phyloP scores from a whole-genome alignment of 208 protist species.

The Blechomonas ayalai region DNA sequence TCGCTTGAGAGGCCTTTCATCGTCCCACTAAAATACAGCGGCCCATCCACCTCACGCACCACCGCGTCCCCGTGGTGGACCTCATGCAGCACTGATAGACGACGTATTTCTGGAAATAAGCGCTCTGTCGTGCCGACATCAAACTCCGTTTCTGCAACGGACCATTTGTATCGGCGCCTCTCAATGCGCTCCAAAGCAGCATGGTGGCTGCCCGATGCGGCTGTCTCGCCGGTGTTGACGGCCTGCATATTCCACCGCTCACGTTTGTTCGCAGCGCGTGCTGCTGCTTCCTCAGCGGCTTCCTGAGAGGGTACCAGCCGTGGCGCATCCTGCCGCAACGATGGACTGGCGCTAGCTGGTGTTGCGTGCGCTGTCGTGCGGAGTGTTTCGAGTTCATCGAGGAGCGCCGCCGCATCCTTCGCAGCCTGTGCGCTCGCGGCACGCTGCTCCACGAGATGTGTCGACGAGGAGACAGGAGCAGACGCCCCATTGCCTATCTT shows the following conservation, averaged over 20 bases:
- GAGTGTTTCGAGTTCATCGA: too few relatives aligned
- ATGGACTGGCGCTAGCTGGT: background rate
- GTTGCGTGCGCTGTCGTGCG: background rate
- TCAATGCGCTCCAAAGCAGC: slow-evolving; percentile 45
- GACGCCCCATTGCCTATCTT: too few relatives aligned
- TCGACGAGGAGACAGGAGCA: too few relatives aligned
- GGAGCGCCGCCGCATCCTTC: too few relatives aligned
- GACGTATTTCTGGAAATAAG: slow-evolving; percentile 60
- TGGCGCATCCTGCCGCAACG: too few relatives aligned
- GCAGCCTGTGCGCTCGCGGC: too few relatives aligned
- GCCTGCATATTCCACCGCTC: too few relatives aligned
- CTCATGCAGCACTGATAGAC: slow-evolving; percentile 69
- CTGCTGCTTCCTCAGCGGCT: too few relatives aligned
- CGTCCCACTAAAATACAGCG: slow-evolving; percentile 46
- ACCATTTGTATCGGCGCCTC: slow-evolving; percentile 58
- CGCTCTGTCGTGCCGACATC: slow-evolving; percentile 72
- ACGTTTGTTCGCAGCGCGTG: too few relatives aligned
- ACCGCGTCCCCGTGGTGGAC: slow-evolving; percentile 76
- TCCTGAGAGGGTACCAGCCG: too few relatives aligned
- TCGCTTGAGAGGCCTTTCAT: background rate
- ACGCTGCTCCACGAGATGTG: too few relatives aligned
- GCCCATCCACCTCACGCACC: slow-evolving; percentile 63
- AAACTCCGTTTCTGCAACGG: slow-evolving; percentile 61
- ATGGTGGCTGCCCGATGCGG: slow-evolving; percentile 5
- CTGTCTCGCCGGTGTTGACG: slow-evolving; percentile 1